These are phyloP conservation scores for Trichosporon sp. DNA, from an alignment of 1,284 basidiomycete species.

Conservation along the genomic window DNA sequence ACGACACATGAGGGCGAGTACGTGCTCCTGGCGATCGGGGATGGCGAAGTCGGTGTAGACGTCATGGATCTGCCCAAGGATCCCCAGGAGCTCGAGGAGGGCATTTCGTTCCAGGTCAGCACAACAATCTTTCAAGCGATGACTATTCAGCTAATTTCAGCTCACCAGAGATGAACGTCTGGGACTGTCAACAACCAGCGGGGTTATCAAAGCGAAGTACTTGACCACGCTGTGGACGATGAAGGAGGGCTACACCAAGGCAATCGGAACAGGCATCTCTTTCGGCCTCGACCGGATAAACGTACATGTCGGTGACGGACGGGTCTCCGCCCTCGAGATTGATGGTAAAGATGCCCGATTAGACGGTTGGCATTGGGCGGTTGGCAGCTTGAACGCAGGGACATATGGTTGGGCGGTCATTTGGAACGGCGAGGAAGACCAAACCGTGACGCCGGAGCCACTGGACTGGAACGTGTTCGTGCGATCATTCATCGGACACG, in stretches of 20 bases:
- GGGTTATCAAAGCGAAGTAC: constrained; percentile 31
- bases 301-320: constrained; percentile 35
- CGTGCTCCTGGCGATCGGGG: constrained; percentile 39
- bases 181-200: constrained; percentile 26
- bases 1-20: constrained; percentile 49
- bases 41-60: constrained; percentile 47
- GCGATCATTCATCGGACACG: neutral
- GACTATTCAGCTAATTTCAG: constrained; percentile 28
- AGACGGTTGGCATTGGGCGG: constrained; percentile 41
- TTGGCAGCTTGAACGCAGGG: constrained; percentile 34
- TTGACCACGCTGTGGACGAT: constrained; percentile 49
- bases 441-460: neutral
- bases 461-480: neutral
- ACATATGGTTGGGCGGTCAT: constrained; percentile 41
- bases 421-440: constrained; percentile 38
- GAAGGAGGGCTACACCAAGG: constrained; percentile 53
- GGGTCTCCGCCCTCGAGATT: constrained; percentile 34
- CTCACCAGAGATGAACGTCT: constrained; percentile 39
- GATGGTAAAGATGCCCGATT: constrained; percentile 40
- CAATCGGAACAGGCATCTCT: constrained; percentile 48
- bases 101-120: constrained; percentile 31
- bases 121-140: constrained; percentile 27
- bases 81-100: constrained; percentile 31
- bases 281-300: constrained; percentile 51
- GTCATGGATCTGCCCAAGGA: constrained; percentile 44